phyloP scores from a whole-genome alignment of 176 grass and related monocot genomes.

The Rhynchospora breviuscula region DNA sequence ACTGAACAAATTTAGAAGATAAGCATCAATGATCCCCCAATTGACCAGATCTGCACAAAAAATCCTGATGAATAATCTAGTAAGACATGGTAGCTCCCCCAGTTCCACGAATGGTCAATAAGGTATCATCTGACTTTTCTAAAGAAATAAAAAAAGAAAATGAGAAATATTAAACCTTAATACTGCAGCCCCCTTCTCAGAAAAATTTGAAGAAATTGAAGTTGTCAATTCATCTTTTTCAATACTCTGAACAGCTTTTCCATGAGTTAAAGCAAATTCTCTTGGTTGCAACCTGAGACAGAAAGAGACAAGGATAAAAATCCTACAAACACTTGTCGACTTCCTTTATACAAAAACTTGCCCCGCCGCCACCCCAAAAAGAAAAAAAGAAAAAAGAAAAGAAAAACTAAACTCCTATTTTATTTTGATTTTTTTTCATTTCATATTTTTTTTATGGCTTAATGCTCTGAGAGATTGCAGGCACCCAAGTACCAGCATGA shows the following conservation, averaged over 20 bases:
- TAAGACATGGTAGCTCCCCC: background rate
- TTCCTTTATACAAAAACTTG: background rate
- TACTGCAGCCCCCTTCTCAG: background rate
- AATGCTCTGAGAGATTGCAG: background rate
- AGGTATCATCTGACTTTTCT: background rate
- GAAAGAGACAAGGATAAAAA: background rate
- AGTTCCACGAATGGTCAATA: background rate
- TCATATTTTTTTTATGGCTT: background rate
- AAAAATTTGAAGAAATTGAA: background rate
- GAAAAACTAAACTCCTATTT: background rate
- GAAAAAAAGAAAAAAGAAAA: too few relatives aligned
- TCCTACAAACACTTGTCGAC: background rate
- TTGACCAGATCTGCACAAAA: background rate
- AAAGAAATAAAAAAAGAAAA: background rate
- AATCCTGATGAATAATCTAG: background rate
- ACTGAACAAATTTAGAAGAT: background rate
- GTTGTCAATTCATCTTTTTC: background rate
- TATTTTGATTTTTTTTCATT: background rate
- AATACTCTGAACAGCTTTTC: background rate
- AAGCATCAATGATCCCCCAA: background rate
- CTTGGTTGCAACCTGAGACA: background rate
- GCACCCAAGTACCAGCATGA: background rate
- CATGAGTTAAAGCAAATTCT: background rate
- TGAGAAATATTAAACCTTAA: conserved; percentile 8
- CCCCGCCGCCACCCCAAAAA: too few relatives aligned